Conservation (phyloP, 1,139 yeast genomes). For the Magnusiomyces magnusii region DNA sequence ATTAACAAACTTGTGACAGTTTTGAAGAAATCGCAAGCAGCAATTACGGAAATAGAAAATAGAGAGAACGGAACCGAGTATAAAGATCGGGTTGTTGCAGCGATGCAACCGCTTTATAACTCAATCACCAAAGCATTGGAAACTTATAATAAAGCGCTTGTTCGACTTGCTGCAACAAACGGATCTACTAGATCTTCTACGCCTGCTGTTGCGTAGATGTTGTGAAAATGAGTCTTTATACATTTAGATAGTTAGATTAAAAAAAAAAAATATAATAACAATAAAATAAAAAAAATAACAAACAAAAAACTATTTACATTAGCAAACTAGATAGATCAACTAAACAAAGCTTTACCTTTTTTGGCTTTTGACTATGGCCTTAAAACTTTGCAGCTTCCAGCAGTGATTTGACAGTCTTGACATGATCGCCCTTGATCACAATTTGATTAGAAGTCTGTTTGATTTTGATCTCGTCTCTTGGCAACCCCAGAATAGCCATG, state of each 20-base stretch:
- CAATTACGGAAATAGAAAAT: constrained; percentile 36
- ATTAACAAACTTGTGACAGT: constrained; percentile 49
- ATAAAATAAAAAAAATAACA: too few relatives aligned
- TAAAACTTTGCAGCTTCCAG: constrained; percentile 15
- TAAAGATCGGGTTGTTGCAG: constrained; percentile 7
- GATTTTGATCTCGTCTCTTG: constrained; percentile 28
- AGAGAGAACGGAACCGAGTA: constrained; percentile 3
- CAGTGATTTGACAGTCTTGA: constrained; percentile 20
- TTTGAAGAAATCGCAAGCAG: constrained; percentile 41
- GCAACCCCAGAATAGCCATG: constrained; percentile 21
- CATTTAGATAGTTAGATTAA: too few relatives aligned
- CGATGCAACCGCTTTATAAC: constrained; percentile 13
- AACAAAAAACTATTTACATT: neutral
- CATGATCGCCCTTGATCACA: constrained; percentile 29
- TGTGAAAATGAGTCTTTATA: too few relatives aligned
- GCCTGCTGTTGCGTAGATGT: too few relatives aligned
- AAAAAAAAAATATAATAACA: too few relatives aligned
- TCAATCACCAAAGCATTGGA: constrained; percentile 14
- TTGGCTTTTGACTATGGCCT: neutral
- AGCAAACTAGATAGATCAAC: neutral
- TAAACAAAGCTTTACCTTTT: neutral
- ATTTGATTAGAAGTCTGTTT: constrained; percentile 31
- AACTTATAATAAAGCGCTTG: constrained; percentile 14
- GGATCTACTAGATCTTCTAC: neutral
- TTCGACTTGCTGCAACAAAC: neutral